phyloP scores from a whole-genome alignment of 176 grass and related monocot species.

The Pharus latifolius region DNA sequence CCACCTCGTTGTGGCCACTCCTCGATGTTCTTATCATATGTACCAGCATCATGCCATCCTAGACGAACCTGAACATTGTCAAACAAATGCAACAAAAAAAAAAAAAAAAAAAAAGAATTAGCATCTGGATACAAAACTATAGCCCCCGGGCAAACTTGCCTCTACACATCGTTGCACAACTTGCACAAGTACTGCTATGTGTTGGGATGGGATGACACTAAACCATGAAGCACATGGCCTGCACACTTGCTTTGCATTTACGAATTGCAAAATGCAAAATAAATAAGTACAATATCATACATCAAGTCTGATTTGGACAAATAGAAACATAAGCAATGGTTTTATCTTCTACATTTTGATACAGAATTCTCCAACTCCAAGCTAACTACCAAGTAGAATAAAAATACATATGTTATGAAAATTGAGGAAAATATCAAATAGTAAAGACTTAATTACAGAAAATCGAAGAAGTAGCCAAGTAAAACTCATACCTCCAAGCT shows the following conservation, averaged over 20 bases:
- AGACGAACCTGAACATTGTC: constrained; percentile 54
- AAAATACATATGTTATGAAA: neutral
- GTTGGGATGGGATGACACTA: neutral
- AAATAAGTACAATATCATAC: neutral
- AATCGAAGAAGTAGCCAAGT: too few relatives aligned
- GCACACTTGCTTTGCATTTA: neutral
- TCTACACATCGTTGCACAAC: neutral
- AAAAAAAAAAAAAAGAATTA: neutral
- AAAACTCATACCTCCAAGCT: too few relatives aligned
- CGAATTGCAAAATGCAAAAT: neutral
- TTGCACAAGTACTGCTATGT: neutral
- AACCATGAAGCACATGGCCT: neutral
- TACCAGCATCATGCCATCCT: constrained; percentile 97
- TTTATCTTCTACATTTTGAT: neutral
- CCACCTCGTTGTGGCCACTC: constrained; percentile 85
- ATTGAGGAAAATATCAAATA: neutral
- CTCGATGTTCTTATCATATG: constrained; percentile 83
- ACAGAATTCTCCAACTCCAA: neutral
- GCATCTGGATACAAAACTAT: neutral
- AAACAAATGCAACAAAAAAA: too few relatives aligned
- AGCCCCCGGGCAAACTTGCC: neutral
- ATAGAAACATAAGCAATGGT: neutral
- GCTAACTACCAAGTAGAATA: neutral
- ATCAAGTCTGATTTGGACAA: neutral
- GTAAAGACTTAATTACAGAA: too few relatives aligned